These are phyloP conservation scores for Tulasnella sp. DNA, from an alignment of 768 basidiomycete genomes.

Conservation along the genomic window DNA sequence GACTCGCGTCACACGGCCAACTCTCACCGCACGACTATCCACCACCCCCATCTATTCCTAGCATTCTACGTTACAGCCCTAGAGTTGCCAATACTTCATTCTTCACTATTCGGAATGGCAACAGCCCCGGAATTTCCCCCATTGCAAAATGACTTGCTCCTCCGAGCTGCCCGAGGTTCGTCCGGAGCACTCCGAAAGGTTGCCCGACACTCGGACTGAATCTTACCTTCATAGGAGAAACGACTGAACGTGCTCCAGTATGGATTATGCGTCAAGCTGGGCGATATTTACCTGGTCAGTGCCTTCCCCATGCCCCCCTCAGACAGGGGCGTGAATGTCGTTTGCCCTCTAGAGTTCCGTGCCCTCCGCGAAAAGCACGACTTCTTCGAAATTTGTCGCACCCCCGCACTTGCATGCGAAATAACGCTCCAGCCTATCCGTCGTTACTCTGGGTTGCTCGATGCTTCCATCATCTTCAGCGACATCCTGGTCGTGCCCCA, in stretches of 20 bases:
- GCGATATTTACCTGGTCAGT: constrained; percentile 83
- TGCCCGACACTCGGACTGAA: neutral
- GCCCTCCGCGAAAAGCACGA: constrained; percentile 79
- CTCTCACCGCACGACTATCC: neutral
- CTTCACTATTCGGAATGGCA: neutral
- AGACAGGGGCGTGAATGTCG: neutral
- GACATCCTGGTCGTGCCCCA: constrained; percentile 96
- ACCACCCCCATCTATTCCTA: neutral
- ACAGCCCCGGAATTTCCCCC: constrained; percentile 53
- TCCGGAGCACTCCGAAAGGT: neutral
- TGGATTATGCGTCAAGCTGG: constrained; percentile 99
- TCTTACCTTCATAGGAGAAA: constrained; percentile 53
- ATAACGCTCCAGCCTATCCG: constrained; percentile 93
- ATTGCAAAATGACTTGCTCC: constrained; percentile 79
- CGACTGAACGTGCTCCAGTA: constrained; percentile 88
- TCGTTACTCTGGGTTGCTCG: constrained; percentile 78
- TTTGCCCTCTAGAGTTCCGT: constrained; percentile 68
- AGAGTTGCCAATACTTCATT: neutral
- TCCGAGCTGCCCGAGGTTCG: constrained; percentile 81
- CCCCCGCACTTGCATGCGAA: constrained; percentile 81
- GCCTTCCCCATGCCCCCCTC: constrained; percentile 22
- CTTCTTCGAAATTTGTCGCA: constrained; percentile 94
- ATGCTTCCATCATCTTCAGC: constrained; percentile 96
- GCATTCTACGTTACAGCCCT: neutral
- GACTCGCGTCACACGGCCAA: neutral